A percentile compares a stretch with the other conserved stretches of the same genome.
These are phyloP conservation scores for Aspergillus steynii DNA, from an alignment of 495 filamentous ascomycete species.

Conservation along the genomic window DNA sequence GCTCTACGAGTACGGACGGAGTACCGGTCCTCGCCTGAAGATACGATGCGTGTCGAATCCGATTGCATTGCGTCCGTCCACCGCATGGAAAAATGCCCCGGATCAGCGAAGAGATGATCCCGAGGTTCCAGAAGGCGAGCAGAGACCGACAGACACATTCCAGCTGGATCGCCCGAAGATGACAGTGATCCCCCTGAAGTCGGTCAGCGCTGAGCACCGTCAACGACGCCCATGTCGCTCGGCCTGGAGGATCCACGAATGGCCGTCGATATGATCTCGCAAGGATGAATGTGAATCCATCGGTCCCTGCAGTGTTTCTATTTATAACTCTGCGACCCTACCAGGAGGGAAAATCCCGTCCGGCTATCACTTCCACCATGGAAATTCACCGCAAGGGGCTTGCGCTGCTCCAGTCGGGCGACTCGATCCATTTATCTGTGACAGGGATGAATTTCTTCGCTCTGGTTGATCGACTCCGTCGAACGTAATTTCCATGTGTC, in stretches of 20 bases:
- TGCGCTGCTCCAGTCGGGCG: not conserved
- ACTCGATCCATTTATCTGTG: not conserved
- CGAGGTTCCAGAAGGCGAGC: conserved; percentile 4
- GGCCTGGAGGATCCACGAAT: not conserved
- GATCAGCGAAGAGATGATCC: conserved; percentile 17
- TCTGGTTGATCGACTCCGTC: too few relatives aligned
- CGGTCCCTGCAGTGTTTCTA: conserved; percentile 8
- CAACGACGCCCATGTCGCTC: not conserved
- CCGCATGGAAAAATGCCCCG: conserved; percentile 2
- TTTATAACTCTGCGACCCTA: not conserved
- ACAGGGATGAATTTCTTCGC: not conserved
- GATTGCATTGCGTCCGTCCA: not conserved
- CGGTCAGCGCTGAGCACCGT: not conserved
- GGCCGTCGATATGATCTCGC: not conserved
- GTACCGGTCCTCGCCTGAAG: not conserved
- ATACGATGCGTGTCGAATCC: not conserved
- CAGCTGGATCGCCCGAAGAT: not conserved
- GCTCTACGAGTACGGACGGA: not conserved
- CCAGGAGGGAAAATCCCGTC: not conserved
- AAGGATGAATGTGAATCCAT: not conserved
- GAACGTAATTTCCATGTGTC: not conserved
- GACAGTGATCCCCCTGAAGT: not conserved
- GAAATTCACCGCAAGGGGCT: not conserved
- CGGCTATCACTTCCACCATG: too few relatives aligned
- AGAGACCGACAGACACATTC: not conserved